These are phyloP conservation scores for Dactylis glomerata DNA, from an alignment of 176 grass and related monocot genomes.

Conservation along the genomic window DNA sequence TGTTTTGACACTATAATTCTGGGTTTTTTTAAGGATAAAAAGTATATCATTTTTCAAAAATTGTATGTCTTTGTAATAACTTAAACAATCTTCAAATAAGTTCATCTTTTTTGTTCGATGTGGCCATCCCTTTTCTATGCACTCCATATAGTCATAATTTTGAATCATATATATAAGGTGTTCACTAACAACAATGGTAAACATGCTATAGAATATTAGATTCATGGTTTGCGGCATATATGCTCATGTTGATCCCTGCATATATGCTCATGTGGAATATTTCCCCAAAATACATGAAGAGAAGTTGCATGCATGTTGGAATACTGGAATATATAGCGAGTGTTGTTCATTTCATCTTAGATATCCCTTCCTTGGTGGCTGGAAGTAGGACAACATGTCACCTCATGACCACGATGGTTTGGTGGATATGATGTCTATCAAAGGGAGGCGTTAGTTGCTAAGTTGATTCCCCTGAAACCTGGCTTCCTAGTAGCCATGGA, in stretches of 20 bases:
- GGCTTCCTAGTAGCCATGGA: neutral
- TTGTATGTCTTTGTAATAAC: neutral
- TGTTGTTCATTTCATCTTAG: neutral
- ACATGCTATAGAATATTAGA: neutral
- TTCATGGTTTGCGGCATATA: conserved; percentile 4
- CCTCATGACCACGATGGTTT: neutral
- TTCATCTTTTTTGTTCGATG: neutral
- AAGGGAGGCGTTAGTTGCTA: neutral
- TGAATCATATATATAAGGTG: neutral
- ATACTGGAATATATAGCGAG: neutral
- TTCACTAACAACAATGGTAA: neutral
- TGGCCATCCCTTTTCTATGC: neutral
- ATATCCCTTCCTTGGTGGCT: neutral
- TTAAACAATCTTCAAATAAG: neutral
- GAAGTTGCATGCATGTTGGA: neutral
- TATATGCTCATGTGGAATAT: conserved; percentile 17
- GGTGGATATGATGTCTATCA: neutral
- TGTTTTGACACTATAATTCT: neutral
- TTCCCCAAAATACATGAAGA: neutral
- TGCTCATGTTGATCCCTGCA: conserved; percentile 7
- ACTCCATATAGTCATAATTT: neutral
- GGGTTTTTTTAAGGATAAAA: neutral
- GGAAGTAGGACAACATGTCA: conserved; percentile 15
- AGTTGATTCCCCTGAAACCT: conserved; percentile 8
- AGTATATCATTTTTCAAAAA: neutral